Percentiles rank a stretch among this genome's conserved stretches.
phyloP scores from a whole-genome alignment of 148 eudicot species.

The Pouteria glomerata region DNA sequence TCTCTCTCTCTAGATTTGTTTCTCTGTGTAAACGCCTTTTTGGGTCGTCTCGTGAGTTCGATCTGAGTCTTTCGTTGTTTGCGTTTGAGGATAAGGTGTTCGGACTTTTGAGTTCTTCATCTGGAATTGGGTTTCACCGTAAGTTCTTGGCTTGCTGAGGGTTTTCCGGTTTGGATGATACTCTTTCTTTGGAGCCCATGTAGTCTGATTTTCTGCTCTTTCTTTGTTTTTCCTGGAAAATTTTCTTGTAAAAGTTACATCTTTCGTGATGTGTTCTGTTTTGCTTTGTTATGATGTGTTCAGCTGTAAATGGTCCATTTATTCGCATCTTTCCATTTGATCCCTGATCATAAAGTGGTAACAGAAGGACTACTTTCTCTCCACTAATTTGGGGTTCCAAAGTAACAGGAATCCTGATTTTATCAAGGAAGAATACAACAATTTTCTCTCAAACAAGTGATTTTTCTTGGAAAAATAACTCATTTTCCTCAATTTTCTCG shows the following conservation, averaged over 20 bases:
- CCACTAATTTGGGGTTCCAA: not conserved
- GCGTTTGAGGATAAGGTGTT: not conserved
- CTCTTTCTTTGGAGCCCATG: not conserved
- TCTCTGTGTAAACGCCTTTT: not conserved
- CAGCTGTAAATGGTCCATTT: not conserved
- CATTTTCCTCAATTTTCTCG: not conserved
- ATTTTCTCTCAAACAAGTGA: too few relatives aligned
- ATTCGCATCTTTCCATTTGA: not conserved
- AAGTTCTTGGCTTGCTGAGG: not conserved
- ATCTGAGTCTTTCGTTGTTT: conserved; percentile 2
- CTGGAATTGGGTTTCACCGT: conserved; percentile 1
- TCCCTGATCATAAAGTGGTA: not conserved
- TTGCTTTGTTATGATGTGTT: not conserved
- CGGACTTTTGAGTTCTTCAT: not conserved
- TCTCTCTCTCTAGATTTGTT: not conserved
- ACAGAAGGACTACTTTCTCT: not conserved
- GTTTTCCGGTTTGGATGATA: conserved; percentile 1
- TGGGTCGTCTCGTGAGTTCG: conserved; percentile 9
- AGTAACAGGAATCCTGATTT: not conserved
- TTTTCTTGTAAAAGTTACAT: not conserved
- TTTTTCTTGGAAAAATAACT: not conserved
- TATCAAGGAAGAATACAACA: not conserved
- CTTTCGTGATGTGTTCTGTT: not conserved
- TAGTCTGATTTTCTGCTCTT: not conserved
- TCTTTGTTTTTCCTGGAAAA: not conserved